These are phyloP conservation scores for Tylopilus cervinicoccineus DNA, from an alignment of 768 basidiomycete genomes.

Conservation along the genomic window DNA sequence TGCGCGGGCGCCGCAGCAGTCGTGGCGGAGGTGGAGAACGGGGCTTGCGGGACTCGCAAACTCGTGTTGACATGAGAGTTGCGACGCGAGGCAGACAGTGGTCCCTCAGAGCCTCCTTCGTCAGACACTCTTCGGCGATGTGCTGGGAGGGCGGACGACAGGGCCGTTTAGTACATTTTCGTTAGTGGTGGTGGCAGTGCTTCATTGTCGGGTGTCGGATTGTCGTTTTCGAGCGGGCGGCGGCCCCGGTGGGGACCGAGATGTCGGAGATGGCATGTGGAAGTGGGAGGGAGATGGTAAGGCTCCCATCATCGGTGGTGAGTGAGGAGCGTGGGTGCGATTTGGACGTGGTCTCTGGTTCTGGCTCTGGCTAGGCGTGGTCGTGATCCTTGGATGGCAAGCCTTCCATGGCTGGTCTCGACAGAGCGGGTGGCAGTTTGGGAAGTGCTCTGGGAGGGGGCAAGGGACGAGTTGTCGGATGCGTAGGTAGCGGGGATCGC, in stretches of 20 bases:
- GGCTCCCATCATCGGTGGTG: not conserved
- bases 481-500: conserved; percentile 25
- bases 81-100: not conserved
- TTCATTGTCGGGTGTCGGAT: not conserved
- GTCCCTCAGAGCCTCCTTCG: conserved; percentile 15
- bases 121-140: conserved; percentile 24
- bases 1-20: no score
- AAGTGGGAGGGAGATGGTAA: conserved; percentile 22
- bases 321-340: not conserved
- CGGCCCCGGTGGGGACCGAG: conserved; percentile 22
- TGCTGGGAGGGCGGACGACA: conserved; percentile 23
- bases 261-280: conserved; percentile 28
- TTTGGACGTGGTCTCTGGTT: not conserved
- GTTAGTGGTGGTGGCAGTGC: not conserved
- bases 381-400: conserved; percentile 3
- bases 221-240: not conserved
- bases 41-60: not conserved
- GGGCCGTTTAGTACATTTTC: conserved; percentile 3
- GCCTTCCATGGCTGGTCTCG: conserved; percentile 16
- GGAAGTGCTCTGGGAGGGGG: conserved; percentile 76
- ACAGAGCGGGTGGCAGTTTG: conserved; percentile 35
- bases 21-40: not conserved
- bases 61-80: not conserved
- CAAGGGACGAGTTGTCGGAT: conserved; percentile 61
- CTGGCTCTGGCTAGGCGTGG: not conserved